Conservation (phyloP, 257 asterid genomes). For the Gentiana macrophylla region DNA sequence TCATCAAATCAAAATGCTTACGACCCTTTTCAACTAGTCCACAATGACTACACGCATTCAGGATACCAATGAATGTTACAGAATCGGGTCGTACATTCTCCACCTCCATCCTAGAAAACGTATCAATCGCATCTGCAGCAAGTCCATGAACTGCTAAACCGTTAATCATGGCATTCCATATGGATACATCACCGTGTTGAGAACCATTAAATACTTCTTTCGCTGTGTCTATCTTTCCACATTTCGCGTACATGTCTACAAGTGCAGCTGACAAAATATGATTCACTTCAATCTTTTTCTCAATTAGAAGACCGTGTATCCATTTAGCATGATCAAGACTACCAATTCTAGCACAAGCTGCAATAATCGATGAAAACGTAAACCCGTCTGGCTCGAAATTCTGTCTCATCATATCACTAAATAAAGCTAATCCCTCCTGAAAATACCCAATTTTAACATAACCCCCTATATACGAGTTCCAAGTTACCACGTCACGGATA, state of each 20-base stretch:
- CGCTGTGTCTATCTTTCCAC: slow-evolving; percentile 62
- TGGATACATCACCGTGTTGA: slow-evolving; percentile 34
- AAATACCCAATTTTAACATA: slow-evolving; percentile 35
- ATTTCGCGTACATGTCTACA: slow-evolving; percentile 71
- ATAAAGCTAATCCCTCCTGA: slow-evolving; percentile 39
- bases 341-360: slow-evolving; percentile 70
- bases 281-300: slow-evolving; percentile 42
- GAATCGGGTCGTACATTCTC: slow-evolving; percentile 46
- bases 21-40: slow-evolving; percentile 64
- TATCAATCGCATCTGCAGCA: slow-evolving; percentile 46
- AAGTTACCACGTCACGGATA: slow-evolving; percentile 56
- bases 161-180: no score
- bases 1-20: slow-evolving; percentile 46
- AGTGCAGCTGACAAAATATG: slow-evolving; percentile 62
- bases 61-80: slow-evolving; percentile 59
- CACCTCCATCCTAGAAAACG: slow-evolving; percentile 33
- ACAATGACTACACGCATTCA: slow-evolving; percentile 58
- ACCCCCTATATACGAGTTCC: slow-evolving; percentile 76
- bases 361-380: slow-evolving; percentile 55
- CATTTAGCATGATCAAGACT: slow-evolving; percentile 55
- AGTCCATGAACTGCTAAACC: no score
- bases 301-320: slow-evolving; percentile 52
- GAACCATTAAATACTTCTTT: slow-evolving; percentile 37
- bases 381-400: slow-evolving; percentile 50
- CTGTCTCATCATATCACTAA: slow-evolving; percentile 43